Conservation (phyloP, 768 basidiomycete species). For the Suillus occidentalis region DNA sequence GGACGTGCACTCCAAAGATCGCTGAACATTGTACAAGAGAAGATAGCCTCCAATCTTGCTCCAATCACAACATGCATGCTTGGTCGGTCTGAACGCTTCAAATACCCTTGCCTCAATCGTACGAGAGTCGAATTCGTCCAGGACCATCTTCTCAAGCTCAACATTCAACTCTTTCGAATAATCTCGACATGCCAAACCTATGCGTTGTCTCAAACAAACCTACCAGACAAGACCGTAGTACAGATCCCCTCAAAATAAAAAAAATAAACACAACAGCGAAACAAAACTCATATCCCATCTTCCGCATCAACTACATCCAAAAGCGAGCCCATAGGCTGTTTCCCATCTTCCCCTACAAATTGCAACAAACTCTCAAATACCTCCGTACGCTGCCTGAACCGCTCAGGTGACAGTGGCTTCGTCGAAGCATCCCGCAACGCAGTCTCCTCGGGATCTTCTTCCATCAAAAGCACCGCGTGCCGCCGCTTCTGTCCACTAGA, state of each 20-base stretch:
- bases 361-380: slow-evolving; percentile 68
- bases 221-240: background rate
- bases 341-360: slow-evolving; percentile 62
- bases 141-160: background rate
- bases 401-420: slow-evolving; percentile 40
- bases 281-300: slow-evolving; percentile 22
- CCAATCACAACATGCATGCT: background rate
- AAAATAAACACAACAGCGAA: background rate
- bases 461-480: slow-evolving; percentile 24
- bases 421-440: slow-evolving; percentile 25
- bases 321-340: slow-evolving; percentile 65
- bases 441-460: slow-evolving; percentile 31
- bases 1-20: background rate
- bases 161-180: background rate
- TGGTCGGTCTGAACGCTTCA: background rate
- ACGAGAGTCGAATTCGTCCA: background rate
- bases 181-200: background rate
- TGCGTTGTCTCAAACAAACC: background rate
- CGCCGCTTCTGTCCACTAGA: slow-evolving; percentile 21
- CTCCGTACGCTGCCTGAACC: slow-evolving; percentile 64
- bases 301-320: slow-evolving; percentile 57
- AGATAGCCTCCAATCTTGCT: background rate
- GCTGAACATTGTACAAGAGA: background rate
- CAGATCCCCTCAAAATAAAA: too few relatives aligned
- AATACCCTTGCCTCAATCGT: background rate